Evolutionary conservation across 192 early-diverging fungal genomes (phyloP).

Genomic region (Lunasporangiospora selenospora): DNA sequence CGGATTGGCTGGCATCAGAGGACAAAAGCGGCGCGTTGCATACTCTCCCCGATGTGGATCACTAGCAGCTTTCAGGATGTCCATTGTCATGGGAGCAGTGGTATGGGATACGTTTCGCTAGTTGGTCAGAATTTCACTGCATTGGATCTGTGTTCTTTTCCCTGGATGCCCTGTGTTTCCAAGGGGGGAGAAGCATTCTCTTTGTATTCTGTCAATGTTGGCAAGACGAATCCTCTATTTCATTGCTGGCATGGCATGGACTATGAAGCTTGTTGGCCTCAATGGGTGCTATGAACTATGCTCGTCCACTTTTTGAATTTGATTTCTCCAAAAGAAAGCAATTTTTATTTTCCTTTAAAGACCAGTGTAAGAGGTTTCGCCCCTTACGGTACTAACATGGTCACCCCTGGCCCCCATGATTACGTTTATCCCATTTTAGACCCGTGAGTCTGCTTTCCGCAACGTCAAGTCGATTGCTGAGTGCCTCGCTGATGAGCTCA

Average conservation of each 20-base stretch:
- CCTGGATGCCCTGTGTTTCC: no score
- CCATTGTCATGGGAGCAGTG: neutral
- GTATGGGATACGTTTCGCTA: slow-evolving; percentile 1
- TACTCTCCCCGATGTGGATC: neutral
- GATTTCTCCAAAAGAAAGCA: neutral
- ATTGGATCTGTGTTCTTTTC: no score
- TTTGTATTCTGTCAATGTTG: no score
- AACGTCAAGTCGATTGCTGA: slow-evolving; percentile 99
- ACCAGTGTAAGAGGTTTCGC: slow-evolving; percentile 51
- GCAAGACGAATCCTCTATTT: neutral
- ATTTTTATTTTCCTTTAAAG: neutral
- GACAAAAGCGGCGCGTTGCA: neutral
- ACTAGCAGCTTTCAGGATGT: neutral
- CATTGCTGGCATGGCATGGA: neutral
- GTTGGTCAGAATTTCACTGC: no score
- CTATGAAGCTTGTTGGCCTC: no score
- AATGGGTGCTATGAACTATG: no score
- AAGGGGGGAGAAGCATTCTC: no score
- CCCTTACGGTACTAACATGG: slow-evolving; percentile 49
- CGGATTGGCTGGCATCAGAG: neutral
- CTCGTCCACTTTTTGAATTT: no score
- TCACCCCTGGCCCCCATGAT: neutral
- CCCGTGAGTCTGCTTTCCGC: slow-evolving; percentile 98
- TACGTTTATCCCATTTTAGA: slow-evolving; percentile 45
- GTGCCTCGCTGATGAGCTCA: slow-evolving; percentile 99